phyloP scores from a whole-genome alignment of 2,329 filamentous ascomycete genomes.

The Cercospora sojina region DNA sequence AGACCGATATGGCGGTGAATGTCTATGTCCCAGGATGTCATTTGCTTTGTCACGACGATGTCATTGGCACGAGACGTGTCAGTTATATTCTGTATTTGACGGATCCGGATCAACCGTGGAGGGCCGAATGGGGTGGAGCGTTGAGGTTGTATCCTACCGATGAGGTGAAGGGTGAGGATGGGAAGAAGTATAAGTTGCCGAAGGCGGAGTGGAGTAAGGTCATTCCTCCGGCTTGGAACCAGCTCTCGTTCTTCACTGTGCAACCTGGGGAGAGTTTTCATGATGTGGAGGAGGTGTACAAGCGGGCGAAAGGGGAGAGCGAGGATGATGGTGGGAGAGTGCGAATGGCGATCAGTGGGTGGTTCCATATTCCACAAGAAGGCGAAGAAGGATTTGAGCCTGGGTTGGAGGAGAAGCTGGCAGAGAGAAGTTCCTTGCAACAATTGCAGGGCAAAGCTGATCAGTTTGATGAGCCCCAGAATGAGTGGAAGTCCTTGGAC shows the following conservation, averaged over 20 bases:
- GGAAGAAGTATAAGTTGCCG: constrained; percentile 74
- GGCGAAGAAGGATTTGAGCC: constrained; percentile 89
- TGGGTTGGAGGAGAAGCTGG: constrained; percentile 83
- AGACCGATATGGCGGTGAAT: constrained; percentile 99
- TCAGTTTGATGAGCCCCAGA: constrained; percentile 77
- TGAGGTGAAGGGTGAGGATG: constrained; percentile 61
- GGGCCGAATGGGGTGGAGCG: constrained; percentile 88
- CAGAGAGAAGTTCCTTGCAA: constrained; percentile 84
- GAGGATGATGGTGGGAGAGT: constrained; percentile 71
- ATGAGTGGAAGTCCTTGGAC: constrained; percentile 52
- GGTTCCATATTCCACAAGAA: constrained; percentile 96
- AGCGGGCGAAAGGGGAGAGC: constrained; percentile 59
- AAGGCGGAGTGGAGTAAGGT: constrained; percentile 73
- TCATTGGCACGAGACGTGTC: constrained; percentile 92
- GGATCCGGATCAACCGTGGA: constrained; percentile 87
- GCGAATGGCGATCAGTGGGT: constrained; percentile 96
- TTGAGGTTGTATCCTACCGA: constrained; percentile 78
- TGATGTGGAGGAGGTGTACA: constrained; percentile 97
- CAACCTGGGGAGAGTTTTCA: constrained; percentile 99
- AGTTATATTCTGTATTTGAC: constrained; percentile 97
- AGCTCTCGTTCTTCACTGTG: constrained; percentile 96
- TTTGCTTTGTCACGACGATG: constrained; percentile 94
- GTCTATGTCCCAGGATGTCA: constrained; percentile 96
- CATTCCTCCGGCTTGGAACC: constrained; percentile 95
- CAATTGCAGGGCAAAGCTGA: constrained; percentile 91